Base-by-base conservation (phyloP, 2,329 filamentous ascomycete species). In the Botrytis sinoallii region DNA sequence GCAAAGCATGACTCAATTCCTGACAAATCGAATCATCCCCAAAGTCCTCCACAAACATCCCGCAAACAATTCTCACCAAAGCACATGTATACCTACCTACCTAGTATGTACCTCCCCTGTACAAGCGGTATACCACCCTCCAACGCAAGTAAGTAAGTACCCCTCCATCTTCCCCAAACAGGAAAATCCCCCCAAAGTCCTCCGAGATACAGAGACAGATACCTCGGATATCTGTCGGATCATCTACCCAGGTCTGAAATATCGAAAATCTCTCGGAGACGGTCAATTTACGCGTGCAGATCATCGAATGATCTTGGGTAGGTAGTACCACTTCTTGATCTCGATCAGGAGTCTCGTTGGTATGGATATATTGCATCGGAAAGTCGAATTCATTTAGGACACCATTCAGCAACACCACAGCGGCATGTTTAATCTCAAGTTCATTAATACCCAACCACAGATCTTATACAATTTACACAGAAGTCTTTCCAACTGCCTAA, bases 181-280 rank as follows among this genome's bases (percentile, higher is more conserved):
- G 25, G 40, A 52, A 18, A 8, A 38, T n/a, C 32, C 32, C 29
- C 44, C 8, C 1, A 66, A 32, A 66, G 6, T 44, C 32, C 22
- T 9, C 64, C 20, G 64, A 66, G 64, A 25, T 38, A 52, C 35
- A 66, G 64, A 25, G n/a, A 52, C 35, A 52, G 4, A 52, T 10
- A 52, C 44, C 44, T 66, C 64, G 64, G 64, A 20, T 48, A 66
- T 66, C 64, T n/a, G n/a, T 55, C 22, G 64, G 46, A 67, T 52
- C 38, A 52, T 67, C 44, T 55, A 64, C 40, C 38, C 9, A 64
- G 38, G 25, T 64, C 29, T 40, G 14, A 52, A 52, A 4, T 7
- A 40, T 67, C 46, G 65, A 52, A 55, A 67, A 55, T 18, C 14
- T 52, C 20, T 67, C 65, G 25, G 65, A 52, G 46, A 52, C 20